These are phyloP conservation scores for Moesziomyces globuligerus DNA, from an alignment of 1,284 basidiomycete genomes.

Conservation along the genomic window DNA sequence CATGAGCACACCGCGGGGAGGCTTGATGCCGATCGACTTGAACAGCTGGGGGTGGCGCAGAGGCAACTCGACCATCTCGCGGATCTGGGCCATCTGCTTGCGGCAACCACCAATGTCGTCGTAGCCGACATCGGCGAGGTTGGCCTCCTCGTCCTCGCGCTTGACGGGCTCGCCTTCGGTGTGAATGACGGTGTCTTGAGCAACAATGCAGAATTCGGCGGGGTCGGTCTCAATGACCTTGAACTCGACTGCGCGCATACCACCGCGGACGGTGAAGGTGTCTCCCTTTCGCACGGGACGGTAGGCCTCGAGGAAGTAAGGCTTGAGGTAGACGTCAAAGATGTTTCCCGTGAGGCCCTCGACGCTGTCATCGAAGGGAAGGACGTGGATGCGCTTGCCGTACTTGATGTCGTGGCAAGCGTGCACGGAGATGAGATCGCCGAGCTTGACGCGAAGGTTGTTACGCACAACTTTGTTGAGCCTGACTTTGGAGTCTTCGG, in stretches of 20 bases:
- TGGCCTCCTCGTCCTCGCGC: constrained; percentile 97
- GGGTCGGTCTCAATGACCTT: constrained; percentile 93
- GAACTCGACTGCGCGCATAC: constrained; percentile 81
- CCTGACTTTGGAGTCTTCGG: constrained; percentile 96
- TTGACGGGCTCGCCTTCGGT: constrained; percentile 99
- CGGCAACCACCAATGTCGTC: constrained; percentile 99
- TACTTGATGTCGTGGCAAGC: constrained; percentile 99
- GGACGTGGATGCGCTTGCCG: constrained; percentile 94
- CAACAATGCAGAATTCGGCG: constrained; percentile 94
- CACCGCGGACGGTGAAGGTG: constrained; percentile 97
- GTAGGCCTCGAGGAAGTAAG: constrained; percentile 99
- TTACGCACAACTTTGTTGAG: constrained; percentile 98
- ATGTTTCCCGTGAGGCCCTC: constrained; percentile 97
- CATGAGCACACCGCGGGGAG: constrained; percentile 76
- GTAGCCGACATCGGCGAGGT: constrained; percentile 95
- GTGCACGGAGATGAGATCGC: constrained; percentile 93
- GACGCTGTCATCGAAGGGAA: constrained; percentile 98
- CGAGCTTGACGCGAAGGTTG: constrained; percentile 96
- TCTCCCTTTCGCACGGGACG: constrained; percentile 94
- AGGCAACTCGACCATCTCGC: constrained; percentile 97
- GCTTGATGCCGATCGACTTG: constrained; percentile 99
- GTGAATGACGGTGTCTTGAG: constrained; percentile 95
- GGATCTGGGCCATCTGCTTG: constrained; percentile 99
- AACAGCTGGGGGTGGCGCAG: constrained; percentile 98
- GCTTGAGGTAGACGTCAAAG: constrained; percentile 97